These are phyloP conservation scores for Botrytis squamosa DNA, from an alignment of 2,329 filamentous ascomycete genomes.

Conservation along the genomic window DNA sequence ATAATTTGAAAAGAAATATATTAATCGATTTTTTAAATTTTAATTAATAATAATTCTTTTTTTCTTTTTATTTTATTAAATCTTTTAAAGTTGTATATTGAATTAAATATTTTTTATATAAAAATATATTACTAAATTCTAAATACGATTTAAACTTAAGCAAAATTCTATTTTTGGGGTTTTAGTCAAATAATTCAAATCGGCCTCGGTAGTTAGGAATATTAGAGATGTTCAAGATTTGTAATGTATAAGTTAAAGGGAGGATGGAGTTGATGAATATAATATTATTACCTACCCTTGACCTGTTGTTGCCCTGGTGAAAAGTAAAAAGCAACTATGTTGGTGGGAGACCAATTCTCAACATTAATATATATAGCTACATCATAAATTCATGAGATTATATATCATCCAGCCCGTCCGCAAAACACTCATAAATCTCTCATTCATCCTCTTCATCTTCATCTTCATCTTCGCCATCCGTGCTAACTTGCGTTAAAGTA, in stretches of 20 bases:
- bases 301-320: too few relatives aligned
- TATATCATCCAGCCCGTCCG: background rate
- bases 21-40: too few relatives aligned
- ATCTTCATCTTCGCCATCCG: slow-evolving; percentile 2
- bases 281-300: background rate
- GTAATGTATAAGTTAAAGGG: background rate
- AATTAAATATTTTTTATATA: too few relatives aligned
- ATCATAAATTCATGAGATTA: background rate
- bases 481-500: background rate
- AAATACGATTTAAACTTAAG: too few relatives aligned
- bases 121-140: too few relatives aligned
- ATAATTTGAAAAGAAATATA: too few relatives aligned
- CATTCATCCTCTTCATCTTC: background rate
- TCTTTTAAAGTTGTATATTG: too few relatives aligned
- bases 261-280: background rate
- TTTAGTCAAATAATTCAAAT: too few relatives aligned
- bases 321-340: background rate
- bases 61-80: too few relatives aligned
- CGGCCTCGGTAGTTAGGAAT: too few relatives aligned
- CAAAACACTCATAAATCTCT: background rate
- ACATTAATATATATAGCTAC: background rate
- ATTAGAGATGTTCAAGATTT: background rate
- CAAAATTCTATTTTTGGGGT: too few relatives aligned
- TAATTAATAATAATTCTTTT: too few relatives aligned
- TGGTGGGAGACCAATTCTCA: background rate